Base-by-base conservation (phyloP, 106 monocot genomes). In the Platanthera guangdongensis region DNA sequence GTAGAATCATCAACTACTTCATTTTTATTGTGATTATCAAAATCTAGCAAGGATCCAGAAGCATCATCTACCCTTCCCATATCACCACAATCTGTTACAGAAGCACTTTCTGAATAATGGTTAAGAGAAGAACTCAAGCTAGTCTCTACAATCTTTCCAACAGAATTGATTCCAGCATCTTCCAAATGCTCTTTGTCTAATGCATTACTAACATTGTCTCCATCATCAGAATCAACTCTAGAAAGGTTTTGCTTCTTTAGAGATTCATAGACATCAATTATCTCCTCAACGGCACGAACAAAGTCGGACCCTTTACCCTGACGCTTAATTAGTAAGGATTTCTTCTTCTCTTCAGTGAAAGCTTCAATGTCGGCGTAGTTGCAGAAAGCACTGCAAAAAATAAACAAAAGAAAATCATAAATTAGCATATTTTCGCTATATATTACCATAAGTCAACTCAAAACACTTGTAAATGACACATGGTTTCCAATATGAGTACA, bases 281-380 rank as follows among this genome's bases (percentile, higher is more conserved):
- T 99, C 78, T 99, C 99, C 64, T 94, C 88, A 74, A 99, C 88
- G 39, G 99, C 99, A 84, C 94, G 94, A 48, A 88, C 86, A 92
- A 99, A 99, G 87, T 99, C 99, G 73, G 92, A 83, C 46, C 99
- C 94, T 87, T 94, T 99, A 14, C 94, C 92, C 49, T 94, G 94
- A 14, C 92, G 83, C 71, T 92, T 99, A 73, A 74, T 59, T 57
- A 90, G 59, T 48, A 99, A 84, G 57, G 82, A 75, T 88, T 84
- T 94, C 85, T 90, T 94, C 79, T 90, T 99, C 81, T 99, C 99
- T 77, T 99, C 94, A 1, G 99, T 99, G 78, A 99, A 99, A 77
- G 92, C 90, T 84, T 99, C 99, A 74, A 99, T 81, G 81, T 99
- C 99, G 80, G 82, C 88, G 90, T 99, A 80, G 72, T 94, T 99